These are phyloP conservation scores for Colletotrichum sp. DNA, from an alignment of 2,329 filamentous ascomycete genomes.

Conservation along the genomic window DNA sequence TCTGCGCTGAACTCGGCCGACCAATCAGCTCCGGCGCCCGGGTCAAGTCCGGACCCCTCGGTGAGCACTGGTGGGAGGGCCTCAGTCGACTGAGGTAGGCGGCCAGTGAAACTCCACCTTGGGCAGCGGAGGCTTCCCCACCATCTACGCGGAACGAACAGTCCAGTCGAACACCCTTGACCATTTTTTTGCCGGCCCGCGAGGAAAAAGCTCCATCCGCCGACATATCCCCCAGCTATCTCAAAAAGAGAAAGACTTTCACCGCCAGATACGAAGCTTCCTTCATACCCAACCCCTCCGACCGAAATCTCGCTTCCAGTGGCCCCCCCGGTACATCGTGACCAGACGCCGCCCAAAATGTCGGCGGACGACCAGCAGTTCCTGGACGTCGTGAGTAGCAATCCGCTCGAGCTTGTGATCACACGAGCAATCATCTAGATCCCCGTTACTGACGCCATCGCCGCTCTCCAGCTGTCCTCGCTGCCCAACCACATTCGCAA, in stretches of 20 bases:
- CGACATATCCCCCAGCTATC: neutral
- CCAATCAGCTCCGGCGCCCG: neutral
- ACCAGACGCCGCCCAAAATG: slow-evolving; percentile 56
- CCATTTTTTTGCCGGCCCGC: slow-evolving; percentile 8
- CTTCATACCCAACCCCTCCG: neutral
- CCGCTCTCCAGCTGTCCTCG: slow-evolving; percentile 51
- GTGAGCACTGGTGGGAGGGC: neutral
- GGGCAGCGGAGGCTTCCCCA: neutral
- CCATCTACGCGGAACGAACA: neutral
- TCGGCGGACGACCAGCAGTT: slow-evolving; percentile 81
- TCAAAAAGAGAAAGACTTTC: neutral
- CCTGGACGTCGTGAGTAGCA: slow-evolving; percentile 71
- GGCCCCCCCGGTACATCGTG: neutral
- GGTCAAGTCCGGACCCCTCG: neutral
- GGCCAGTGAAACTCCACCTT: slow-evolving; percentile 10
- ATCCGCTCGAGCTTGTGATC: neutral
- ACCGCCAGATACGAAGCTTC: neutral
- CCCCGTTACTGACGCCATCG: slow-evolving; percentile 8
- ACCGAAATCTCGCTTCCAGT: neutral
- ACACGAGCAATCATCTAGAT: neutral
- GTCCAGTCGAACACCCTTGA: neutral
- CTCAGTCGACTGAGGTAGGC: neutral
- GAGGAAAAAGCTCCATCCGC: neutral
- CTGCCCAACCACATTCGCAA: slow-evolving; percentile 68
- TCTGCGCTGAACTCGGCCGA: neutral